A percentile compares a stretch with the other conserved stretches of the same genome.
Evolutionary conservation across 306 rosid genomes (phyloP).

Genomic region (Lagenaria siceraria): DNA sequence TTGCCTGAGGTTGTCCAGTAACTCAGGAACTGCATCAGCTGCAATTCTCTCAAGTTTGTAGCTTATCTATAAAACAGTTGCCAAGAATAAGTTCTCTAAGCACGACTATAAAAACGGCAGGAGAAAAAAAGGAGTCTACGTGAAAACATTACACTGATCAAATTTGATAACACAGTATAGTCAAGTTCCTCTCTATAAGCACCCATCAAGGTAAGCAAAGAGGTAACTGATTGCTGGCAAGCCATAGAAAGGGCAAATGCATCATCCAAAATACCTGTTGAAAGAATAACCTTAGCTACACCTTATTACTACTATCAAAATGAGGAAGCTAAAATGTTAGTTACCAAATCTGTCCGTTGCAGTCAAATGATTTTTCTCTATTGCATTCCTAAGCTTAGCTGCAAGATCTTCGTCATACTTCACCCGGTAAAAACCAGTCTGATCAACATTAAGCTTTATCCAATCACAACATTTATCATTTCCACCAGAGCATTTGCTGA

Average conservation of each 20-base stretch:
- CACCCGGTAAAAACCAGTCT: conserved; percentile 94
- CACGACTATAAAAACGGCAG: background rate
- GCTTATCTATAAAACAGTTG: conserved; percentile 43
- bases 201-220: conserved; percentile 70
- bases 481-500: conserved; percentile 7
- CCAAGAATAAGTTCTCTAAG: conserved; percentile 16
- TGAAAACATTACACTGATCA: conserved; percentile 49
- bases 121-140: conserved; percentile 3
- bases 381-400: conserved; percentile 58
- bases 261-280: conserved; percentile 81
- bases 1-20: conserved; percentile 34
- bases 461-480: conserved; percentile 26
- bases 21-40: conserved; percentile 73
- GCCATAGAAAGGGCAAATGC: conserved; percentile 77
- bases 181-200: conserved; percentile 77
- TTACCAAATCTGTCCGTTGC: conserved; percentile 81
- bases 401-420: conserved; percentile 72
- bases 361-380: conserved; percentile 53
- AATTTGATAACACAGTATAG: conserved; percentile 69
- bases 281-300: conserved; percentile 17
- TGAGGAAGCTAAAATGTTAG: conserved; percentile 4
- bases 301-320: conserved; percentile 1
- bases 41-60: conserved; percentile 36
- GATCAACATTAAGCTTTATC: conserved; percentile 87
- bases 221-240: conserved; percentile 46